Conservation (phyloP, 2,329 filamentous ascomycete species). For the Coniochaeta hoffmannii region DNA sequence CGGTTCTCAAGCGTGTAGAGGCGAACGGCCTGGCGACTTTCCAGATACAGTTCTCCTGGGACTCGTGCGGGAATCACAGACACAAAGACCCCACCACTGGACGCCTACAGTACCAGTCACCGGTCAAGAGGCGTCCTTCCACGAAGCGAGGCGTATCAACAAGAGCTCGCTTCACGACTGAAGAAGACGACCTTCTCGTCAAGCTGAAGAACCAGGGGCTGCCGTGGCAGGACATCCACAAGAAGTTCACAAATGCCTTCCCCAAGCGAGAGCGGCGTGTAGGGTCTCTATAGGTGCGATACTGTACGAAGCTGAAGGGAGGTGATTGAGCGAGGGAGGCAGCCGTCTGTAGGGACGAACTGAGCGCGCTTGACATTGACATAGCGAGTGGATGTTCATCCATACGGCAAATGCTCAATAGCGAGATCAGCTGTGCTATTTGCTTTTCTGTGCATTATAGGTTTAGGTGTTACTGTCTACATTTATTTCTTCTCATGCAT, state of each 20-base stretch:
- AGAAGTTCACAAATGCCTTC: background rate
- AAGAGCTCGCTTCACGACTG: background rate
- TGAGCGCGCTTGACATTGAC: too few relatives aligned
- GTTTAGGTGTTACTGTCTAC: too few relatives aligned
- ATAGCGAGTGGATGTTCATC: too few relatives aligned
- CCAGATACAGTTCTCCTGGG: conserved; percentile 1
- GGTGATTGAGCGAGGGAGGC: too few relatives aligned
- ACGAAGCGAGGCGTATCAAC: background rate
- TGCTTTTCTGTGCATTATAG: too few relatives aligned
- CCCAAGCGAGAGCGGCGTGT: too few relatives aligned
- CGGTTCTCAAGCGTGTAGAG: conserved; percentile 2
- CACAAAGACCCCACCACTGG: background rate
- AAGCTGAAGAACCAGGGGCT: background rate
- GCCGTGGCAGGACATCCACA: background rate
- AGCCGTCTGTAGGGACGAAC: too few relatives aligned
- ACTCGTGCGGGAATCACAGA: background rate
- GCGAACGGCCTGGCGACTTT: conserved; percentile 1
- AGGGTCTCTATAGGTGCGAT: too few relatives aligned
- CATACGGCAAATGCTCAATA: too few relatives aligned
- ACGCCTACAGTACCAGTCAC: background rate
- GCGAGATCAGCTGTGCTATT: too few relatives aligned
- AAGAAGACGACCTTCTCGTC: background rate
- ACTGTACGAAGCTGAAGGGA: too few relatives aligned
- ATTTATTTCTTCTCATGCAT: background rate
- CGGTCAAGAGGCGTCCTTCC: background rate